Conservation (phyloP, 257 asterid species). For the Ehretia macrophylla region DNA sequence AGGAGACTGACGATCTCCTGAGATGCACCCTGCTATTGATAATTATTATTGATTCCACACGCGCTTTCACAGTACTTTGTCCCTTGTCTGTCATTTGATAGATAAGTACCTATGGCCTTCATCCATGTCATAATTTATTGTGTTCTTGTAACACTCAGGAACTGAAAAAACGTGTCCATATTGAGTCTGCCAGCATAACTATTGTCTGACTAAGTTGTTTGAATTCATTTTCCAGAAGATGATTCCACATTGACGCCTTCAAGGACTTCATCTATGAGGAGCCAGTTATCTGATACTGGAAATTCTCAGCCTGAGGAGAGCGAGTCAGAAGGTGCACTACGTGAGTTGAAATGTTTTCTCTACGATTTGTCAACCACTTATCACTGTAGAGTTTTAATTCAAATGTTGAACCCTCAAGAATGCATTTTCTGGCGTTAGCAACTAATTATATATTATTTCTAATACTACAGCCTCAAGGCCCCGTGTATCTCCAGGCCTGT, state of each 20-base stretch:
- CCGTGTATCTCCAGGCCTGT: constrained; percentile 50
- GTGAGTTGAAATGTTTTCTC: not conserved
- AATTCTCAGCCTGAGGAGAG: constrained; percentile 41
- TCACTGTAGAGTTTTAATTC: not conserved
- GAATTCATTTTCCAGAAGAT: constrained; percentile 37
- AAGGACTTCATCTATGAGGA: constrained; percentile 35
- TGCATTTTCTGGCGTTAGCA: not conserved
- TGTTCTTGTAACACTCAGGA: not conserved
- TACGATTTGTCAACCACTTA: not conserved
- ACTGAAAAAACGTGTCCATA: not conserved
- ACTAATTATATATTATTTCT: constrained; percentile 6
- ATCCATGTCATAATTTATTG: too few relatives aligned
- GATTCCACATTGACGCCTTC: constrained; percentile 41
- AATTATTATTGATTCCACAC: too few relatives aligned
- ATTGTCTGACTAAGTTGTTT: constrained; percentile 16
- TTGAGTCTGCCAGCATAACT: not conserved
- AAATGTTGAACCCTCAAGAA: not conserved
- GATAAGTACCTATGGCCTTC: not conserved
- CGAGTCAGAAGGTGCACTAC: constrained; percentile 52
- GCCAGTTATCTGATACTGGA: constrained; percentile 55
- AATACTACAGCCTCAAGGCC: constrained; percentile 43
- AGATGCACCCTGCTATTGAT: too few relatives aligned
- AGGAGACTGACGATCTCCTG: too few relatives aligned
- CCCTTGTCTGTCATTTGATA: not conserved
- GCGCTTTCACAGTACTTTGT: too few relatives aligned